Base-by-base conservation (phyloP, 148 eudicot species). In the Amaranthus cruentus region DNA sequence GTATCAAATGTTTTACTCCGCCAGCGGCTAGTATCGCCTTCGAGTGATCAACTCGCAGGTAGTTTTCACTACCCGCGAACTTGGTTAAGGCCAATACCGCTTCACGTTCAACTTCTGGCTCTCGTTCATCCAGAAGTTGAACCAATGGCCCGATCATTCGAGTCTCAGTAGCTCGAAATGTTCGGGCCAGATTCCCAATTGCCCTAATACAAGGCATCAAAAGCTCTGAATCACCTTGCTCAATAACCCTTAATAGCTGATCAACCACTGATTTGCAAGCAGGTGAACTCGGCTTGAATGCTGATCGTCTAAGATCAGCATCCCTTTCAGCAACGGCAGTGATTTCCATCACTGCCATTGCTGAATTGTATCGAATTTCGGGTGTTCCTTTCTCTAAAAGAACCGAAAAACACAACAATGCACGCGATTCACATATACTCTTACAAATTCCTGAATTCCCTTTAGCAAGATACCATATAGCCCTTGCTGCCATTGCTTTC, bases 311-410 rank as follows among this genome's bases (percentile, higher is more conserved):
- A 58, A 95, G 81, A n/a, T 91, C 98, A 10, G 96, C 61, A 62
- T 95, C 98, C 56, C 85, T 84, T 55, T 88, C 98, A 9, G 98
- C 98, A 44, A 95, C 96, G 0, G 96, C 87, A 0, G 98, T 90
- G 81, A 95, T 91, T 84, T 95, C 98, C 92, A 90, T 90, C 59
- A 95, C 72, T 3, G 98, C 96, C 97, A 90, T 88, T 46, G 96
- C 93, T 0, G 98, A 95, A 51, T 95, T 86, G 65, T 79, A 82
- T 73, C 83, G 83, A 60, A 91, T 90, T n/a, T 88, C 93, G 9
- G 82, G 85, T 0, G 88, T 62, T 0, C 96, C 97, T 71, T 91
- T 95, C 73, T 95, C 98, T 11, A 95, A 69, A 0, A 95, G 84
- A 3, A 83, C 91, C 0, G 98, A 97, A 9, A 95, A 91, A 73